Conservation (phyloP, 768 basidiomycete genomes). For the Lactarius deliciosus region DNA sequence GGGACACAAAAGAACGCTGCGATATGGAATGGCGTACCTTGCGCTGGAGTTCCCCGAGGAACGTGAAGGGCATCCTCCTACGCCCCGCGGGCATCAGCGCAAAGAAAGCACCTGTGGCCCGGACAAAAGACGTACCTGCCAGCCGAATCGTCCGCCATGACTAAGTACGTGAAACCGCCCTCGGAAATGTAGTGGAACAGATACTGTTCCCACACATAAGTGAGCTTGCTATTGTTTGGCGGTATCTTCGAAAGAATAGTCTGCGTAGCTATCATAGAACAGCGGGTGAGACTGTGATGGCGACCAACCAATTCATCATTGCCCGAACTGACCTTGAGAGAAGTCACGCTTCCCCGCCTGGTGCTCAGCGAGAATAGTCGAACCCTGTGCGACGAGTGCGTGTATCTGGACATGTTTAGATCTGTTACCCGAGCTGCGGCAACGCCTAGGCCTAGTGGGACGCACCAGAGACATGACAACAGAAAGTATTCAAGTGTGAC, state of each 20-base stretch:
- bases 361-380: slow-evolving; percentile 85
- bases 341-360: slow-evolving; percentile 80
- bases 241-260: slow-evolving; percentile 95
- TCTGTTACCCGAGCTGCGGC: not conserved
- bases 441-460: not conserved
- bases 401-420: slow-evolving; percentile 55
- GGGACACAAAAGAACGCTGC: not conserved
- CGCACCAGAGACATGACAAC: slow-evolving; percentile 25
- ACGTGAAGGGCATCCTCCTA: slow-evolving; percentile 92
- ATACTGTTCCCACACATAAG: slow-evolving; percentile 91
- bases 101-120: not conserved
- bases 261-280: slow-evolving; percentile 60
- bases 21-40: slow-evolving; percentile 45
- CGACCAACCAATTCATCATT: slow-evolving; percentile 4
- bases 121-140: slow-evolving; percentile 60
- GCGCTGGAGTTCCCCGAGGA: slow-evolving; percentile 82
- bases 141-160: slow-evolving; percentile 92
- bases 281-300: slow-evolving; percentile 1
- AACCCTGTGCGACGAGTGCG: slow-evolving; percentile 75
- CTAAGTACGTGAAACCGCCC: slow-evolving; percentile 81
- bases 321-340: slow-evolving; percentile 65
- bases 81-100: slow-evolving; percentile 1
- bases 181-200: slow-evolving; percentile 94
- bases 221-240: slow-evolving; percentile 76
- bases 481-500: not conserved